Base-by-base conservation (phyloP, 2,329 filamentous ascomycete genomes). In the Aspergillus jensenii region DNA sequence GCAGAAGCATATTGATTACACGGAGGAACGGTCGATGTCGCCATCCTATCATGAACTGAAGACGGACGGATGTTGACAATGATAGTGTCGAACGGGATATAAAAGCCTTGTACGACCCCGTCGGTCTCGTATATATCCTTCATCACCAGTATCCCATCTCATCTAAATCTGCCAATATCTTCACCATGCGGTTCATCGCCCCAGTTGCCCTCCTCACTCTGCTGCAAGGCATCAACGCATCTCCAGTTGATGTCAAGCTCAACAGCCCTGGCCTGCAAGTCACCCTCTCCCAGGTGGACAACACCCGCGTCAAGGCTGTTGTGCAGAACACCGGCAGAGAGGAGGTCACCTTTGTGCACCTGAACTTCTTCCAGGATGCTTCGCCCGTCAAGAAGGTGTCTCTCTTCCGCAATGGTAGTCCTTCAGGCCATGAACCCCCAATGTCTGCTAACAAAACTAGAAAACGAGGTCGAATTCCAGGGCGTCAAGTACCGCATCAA, bases 311-410 rank as follows among this genome's bases (percentile, higher is more conserved):
- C 59, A 75, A 74, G 56, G 73, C 73, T 7, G 64, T 70, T 3
- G 67, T 76, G 17, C 71, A 69, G 52, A 76, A 76, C 61, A 68
- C 61, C 17, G 73, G 68, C n/a, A 60, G 49, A 12, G 66, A 73
- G 35, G 63, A 68, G 8, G 60, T 76, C 11, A 73, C 65, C 12
- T 69, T 75, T 51, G 64, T 76, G 45, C 71, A 74, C 49, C 66
- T 71, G 19, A 74, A 74, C 61, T 74, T 73, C 58, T 74, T 76
- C 63, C 57, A 66, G 14, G 73, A 76, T 44, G 55, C 48, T 6
- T 65, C 67, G 6, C 73, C 73, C 1, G 69, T 74, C 12, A 68
- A 74, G 60, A 76, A 76, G 63, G 72, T 74, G 12, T 59, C 65
- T 7, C 63, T 76, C 25, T 69, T 67, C 60, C 65, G 67, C 35